These are phyloP conservation scores for Aechmea fasciata DNA, from an alignment of 176 grass and related monocot species.

Conservation along the genomic window DNA sequence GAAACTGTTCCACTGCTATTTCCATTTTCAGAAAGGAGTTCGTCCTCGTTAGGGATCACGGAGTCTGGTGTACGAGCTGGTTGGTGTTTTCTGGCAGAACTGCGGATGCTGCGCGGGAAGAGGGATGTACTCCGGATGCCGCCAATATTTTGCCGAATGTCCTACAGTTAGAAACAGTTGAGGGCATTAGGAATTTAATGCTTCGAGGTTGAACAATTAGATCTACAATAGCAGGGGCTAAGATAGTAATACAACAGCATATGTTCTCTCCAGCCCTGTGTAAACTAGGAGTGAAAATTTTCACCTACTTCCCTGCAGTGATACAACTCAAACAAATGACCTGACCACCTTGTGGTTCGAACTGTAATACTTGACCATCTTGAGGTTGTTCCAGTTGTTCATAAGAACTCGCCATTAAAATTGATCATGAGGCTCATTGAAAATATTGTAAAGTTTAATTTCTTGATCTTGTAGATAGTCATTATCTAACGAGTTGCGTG, in stretches of 20 bases:
- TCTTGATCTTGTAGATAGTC: too few species aligned
- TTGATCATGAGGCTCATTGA: too few species aligned
- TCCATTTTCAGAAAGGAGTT: slow-evolving; percentile 32
- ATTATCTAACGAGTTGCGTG: too few species aligned
- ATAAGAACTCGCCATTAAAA: too few species aligned
- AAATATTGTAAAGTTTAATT: too few species aligned
- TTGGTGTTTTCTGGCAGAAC: slow-evolving; percentile 37
- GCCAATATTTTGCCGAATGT: slow-evolving; percentile 85
- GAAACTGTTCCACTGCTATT: slow-evolving; percentile 27
- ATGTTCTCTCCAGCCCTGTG: background rate
- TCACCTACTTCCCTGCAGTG: too few species aligned
- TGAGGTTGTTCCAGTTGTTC: too few species aligned
- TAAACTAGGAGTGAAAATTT: too few species aligned
- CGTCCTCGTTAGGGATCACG: slow-evolving; percentile 34
- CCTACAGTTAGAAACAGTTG: slow-evolving; percentile 27
- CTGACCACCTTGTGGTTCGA: too few species aligned
- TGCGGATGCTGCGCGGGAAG: slow-evolving; percentile 89
- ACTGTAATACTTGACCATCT: too few species aligned
- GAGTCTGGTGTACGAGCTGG: slow-evolving; percentile 44
- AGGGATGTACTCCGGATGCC: slow-evolving; percentile 64
- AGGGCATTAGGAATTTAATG: background rate
- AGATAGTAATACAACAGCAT: background rate
- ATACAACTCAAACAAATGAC: too few species aligned
- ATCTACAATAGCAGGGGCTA: background rate
- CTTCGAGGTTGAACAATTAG: background rate